phyloP scores from a whole-genome alignment of 257 asterid genomes.

The Nyctanthes arbortristis region DNA sequence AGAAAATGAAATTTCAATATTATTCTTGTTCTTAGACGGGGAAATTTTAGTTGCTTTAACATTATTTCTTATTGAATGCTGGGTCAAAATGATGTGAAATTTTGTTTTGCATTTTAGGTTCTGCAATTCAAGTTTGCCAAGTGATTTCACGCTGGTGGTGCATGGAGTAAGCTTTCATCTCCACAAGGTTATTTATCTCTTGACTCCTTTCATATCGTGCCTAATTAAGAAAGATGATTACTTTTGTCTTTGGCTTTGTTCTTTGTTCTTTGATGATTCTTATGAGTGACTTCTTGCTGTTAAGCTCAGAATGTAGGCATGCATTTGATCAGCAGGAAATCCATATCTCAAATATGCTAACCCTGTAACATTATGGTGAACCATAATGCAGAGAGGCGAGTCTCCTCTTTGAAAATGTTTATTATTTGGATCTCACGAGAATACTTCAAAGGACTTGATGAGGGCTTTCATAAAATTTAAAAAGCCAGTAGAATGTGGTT shows the following conservation, averaged over 20 bases:
- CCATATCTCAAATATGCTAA: conserved; percentile 4
- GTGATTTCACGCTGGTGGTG: conserved; percentile 74
- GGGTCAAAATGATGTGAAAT: conserved; percentile 8
- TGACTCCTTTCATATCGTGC: conserved; percentile 1
- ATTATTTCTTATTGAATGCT: conserved; percentile 12
- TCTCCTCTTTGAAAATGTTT: conserved; percentile 15
- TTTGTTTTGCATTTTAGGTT: conserved; percentile 52
- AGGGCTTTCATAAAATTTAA: background rate
- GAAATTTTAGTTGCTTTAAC: no score
- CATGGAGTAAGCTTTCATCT: conserved; percentile 73
- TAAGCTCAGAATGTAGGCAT: conserved; percentile 5
- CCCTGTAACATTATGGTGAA: background rate
- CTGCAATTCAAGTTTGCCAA: conserved; percentile 69
- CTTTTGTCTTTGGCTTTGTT: background rate
- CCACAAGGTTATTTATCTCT: conserved; percentile 68
- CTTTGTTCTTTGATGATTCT: background rate
- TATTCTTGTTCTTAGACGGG: no score
- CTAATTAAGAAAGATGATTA: background rate
- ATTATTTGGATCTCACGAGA: background rate
- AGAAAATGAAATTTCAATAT: no score
- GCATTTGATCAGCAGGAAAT: background rate
- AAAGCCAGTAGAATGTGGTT: background rate
- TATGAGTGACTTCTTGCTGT: conserved; percentile 16
- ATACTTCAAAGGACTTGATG: conserved; percentile 8
- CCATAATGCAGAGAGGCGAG: conserved; percentile 2